These are phyloP conservation scores for Amborella trichopoda DNA, from an alignment of 164 flowering plant species.

Conservation along the genomic window DNA sequence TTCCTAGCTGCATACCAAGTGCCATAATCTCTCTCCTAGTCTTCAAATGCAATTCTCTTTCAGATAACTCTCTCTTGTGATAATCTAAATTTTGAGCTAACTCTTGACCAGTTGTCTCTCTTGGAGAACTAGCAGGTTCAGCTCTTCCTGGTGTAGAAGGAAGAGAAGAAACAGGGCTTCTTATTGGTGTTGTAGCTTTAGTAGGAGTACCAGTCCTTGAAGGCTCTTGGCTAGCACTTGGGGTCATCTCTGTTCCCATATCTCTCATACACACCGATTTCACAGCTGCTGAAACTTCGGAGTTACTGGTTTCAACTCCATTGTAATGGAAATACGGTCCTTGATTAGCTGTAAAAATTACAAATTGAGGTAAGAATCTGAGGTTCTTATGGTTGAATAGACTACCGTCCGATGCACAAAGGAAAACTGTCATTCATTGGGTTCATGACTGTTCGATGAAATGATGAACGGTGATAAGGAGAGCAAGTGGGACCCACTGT, in stretches of 20 bases:
- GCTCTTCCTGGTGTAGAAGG: constrained; percentile 76
- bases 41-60: constrained; percentile 57
- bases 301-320: no score
- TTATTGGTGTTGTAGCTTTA: constrained; percentile 65
- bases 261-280: constrained; percentile 83
- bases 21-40: constrained; percentile 82
- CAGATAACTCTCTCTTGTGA: constrained; percentile 39
- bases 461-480: no score
- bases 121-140: constrained; percentile 37
- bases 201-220: constrained; percentile 79
- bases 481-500: no score
- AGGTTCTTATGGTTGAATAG: no score
- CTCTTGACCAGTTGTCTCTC: constrained; percentile 20
- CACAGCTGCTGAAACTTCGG: constrained; percentile 28
- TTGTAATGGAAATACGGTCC: no score
- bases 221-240: constrained; percentile 78
- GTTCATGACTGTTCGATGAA: no score
- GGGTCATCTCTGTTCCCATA: constrained; percentile 98
- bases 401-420: no score
- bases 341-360: no score
- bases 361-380: no score
- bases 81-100: constrained; percentile 12
- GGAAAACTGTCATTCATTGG: no score
- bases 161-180: constrained; percentile 73
- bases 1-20: constrained; percentile 86